A percentile compares a stretch with the other conserved stretches of the same genome.
phyloP scores from a whole-genome alignment of 106 monocot species.

The Acorus calamus region DNA sequence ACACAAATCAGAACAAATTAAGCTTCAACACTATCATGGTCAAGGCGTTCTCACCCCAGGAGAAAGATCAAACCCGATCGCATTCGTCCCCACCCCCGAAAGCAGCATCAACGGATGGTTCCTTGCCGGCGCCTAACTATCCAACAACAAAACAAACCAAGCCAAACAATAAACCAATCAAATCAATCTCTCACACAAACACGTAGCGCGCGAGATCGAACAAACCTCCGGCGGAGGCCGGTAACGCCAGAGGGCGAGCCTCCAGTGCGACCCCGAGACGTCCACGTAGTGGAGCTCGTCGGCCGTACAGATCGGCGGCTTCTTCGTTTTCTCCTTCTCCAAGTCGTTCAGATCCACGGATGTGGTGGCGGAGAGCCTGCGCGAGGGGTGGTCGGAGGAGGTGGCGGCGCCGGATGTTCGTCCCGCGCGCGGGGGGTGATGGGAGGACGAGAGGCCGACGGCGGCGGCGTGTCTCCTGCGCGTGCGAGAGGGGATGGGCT shows the following conservation, averaged over 20 bases:
- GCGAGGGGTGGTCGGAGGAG: neutral
- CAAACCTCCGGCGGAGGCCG: conserved; percentile 32
- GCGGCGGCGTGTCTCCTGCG: neutral
- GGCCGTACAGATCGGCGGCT: conserved; percentile 38
- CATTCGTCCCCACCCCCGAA: conserved; percentile 85
- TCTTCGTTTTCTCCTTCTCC: conserved; percentile 1
- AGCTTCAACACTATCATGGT: too few relatives aligned
- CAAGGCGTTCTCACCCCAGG: conserved; percentile 44
- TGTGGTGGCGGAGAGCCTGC: neutral
- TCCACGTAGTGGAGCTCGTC: conserved; percentile 78
- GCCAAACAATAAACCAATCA: neutral
- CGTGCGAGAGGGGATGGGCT: conserved; percentile 5
- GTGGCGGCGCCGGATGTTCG: neutral
- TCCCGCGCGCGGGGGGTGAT: neutral
- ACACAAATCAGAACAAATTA: too few relatives aligned
- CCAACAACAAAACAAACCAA: too few relatives aligned
- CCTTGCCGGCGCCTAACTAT: conserved; percentile 60
- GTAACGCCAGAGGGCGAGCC: conserved; percentile 74
- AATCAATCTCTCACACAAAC: neutral
- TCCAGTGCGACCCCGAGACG: conserved; percentile 56
- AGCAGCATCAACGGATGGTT: conserved; percentile 91
- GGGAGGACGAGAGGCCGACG: neutral
- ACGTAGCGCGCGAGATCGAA: neutral
- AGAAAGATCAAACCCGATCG: conserved; percentile 90
- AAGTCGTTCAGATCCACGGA: neutral